Conservation (phyloP, 2,329 filamentous ascomycete genomes). For the Chaetomiaceae sp. region DNA sequence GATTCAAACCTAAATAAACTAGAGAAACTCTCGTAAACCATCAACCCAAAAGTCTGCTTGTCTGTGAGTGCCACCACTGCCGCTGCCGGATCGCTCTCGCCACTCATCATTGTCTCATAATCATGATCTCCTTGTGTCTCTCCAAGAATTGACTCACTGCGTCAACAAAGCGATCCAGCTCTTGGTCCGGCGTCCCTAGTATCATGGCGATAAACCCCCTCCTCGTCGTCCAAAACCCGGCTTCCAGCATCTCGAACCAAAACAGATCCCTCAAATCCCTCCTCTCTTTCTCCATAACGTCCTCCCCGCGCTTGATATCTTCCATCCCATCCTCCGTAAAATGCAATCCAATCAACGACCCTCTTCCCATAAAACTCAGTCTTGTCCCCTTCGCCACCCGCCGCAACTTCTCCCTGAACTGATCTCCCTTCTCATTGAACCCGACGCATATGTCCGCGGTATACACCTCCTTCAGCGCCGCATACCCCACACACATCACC, state of each 20-base stretch:
- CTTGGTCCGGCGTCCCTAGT: conserved; percentile 36
- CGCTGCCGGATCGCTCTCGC: too few relatives aligned
- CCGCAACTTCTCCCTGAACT: conserved; percentile 23
- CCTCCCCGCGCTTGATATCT: conserved; percentile 29
- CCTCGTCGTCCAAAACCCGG: conserved; percentile 40
- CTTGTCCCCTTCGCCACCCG: conserved; percentile 22
- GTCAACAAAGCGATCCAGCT: conserved; percentile 39
- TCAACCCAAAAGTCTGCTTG: too few relatives aligned
- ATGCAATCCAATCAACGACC: conserved; percentile 28
- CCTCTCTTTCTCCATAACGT: conserved; percentile 32
- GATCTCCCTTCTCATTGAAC: conserved; percentile 29
- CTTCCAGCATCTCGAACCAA: conserved; percentile 45
- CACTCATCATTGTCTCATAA: not conserved
- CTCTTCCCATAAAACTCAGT: conserved; percentile 27
- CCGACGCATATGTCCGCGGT: conserved; percentile 26
- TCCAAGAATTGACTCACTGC: conserved; percentile 35
- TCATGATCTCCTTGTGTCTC: conserved; percentile 14
- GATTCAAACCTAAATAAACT: too few relatives aligned
- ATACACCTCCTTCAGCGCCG: conserved; percentile 29
- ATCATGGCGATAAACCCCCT: conserved; percentile 41
- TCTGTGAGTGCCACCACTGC: too few relatives aligned
- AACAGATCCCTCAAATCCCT: conserved; percentile 38
- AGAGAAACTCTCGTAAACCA: too few relatives aligned
- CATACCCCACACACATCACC: conserved; percentile 45
- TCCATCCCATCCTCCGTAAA: conserved; percentile 30